Percentiles rank a stretch among this genome's conserved stretches.
Evolutionary conservation across 2,329 filamentous ascomycete species (phyloP).

Genomic region (Neonectria coccinea): DNA sequence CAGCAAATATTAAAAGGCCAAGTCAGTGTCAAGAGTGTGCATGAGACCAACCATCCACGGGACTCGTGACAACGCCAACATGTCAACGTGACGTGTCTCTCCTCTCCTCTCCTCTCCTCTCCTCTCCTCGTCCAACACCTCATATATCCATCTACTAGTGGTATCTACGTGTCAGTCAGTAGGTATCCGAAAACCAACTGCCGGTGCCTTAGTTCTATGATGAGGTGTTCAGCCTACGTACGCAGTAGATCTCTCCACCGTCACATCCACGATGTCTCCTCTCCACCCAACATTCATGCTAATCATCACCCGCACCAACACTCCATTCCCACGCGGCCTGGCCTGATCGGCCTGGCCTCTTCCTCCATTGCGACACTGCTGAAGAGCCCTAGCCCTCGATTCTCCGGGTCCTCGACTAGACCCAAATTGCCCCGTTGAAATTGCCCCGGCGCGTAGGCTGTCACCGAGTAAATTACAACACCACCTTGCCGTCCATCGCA

Average conservation of each 20-base stretch:
- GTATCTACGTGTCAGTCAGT: not conserved
- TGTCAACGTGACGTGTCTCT: not conserved
- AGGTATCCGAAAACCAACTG: not conserved
- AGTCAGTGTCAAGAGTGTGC: no score
- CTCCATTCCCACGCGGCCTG: not conserved
- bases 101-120: no score
- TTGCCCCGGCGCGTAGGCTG: not conserved
- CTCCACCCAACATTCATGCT: not conserved
- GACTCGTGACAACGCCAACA: not conserved
- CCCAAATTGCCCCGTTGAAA: constrained; percentile 8
- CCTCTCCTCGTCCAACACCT: not conserved
- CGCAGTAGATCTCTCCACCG: not conserved
- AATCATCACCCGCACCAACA: not conserved
- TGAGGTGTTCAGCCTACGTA: no score
- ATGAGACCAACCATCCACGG: not conserved
- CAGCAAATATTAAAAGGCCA: not conserved
- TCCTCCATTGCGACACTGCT: not conserved
- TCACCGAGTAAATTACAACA: constrained; percentile 2
- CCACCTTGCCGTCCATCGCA: not conserved
- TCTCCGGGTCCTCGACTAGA: not conserved
- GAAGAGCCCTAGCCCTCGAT: not conserved
- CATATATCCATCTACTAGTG: not conserved
- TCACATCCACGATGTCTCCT: not conserved
- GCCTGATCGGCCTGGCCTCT: not conserved
- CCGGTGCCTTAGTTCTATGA: no score